These are phyloP conservation scores for Trichoderma cornu-damae DNA, from an alignment of 2,329 filamentous ascomycete genomes.

Conservation along the genomic window DNA sequence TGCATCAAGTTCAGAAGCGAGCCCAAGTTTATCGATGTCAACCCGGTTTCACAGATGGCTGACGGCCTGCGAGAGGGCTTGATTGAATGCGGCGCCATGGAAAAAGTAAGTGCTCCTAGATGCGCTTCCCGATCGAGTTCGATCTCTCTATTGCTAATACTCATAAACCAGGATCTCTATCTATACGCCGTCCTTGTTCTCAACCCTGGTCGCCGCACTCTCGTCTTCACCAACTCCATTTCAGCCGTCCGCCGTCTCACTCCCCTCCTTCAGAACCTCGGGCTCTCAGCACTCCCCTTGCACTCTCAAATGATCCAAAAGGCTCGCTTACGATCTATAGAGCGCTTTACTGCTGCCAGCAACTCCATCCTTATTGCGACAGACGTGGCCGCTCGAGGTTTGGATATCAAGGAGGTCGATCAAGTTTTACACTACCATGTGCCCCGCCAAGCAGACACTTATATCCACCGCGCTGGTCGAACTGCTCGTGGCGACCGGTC, in stretches of 20 bases:
- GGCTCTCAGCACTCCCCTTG: slow-evolving; percentile 68
- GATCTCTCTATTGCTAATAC: slow-evolving; percentile 19
- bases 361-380: slow-evolving; percentile 77
- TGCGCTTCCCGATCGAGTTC: neutral
- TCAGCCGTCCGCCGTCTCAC: slow-evolving; percentile 81
- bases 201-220: slow-evolving; percentile 71
- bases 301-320: slow-evolving; percentile 97
- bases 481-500: slow-evolving; percentile 77
- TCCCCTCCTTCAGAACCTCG: slow-evolving; percentile 77
- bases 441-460: slow-evolving; percentile 83
- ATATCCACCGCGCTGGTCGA: slow-evolving; percentile 91
- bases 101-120: slow-evolving; percentile 63
- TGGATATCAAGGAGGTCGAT: slow-evolving; percentile 88
- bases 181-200: slow-evolving; percentile 83
- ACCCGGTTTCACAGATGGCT: slow-evolving; percentile 86
- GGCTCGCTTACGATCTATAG: slow-evolving; percentile 84
- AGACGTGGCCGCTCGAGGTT: slow-evolving; percentile 85
- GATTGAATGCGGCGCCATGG: slow-evolving; percentile 85
- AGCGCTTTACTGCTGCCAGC: slow-evolving; percentile 72
- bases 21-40: slow-evolving; percentile 88
- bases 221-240: slow-evolving; percentile 96
- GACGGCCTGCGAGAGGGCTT: slow-evolving; percentile 79
- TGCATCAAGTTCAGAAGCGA: slow-evolving; percentile 82
- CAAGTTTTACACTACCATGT: slow-evolving; percentile 94
- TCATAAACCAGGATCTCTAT: slow-evolving; percentile 65